Evolutionary conservation across 345 rosid genomes (phyloP), one percentile per base, ranked within the genome.

Genomic region (Syzygium oleosum): DNA sequence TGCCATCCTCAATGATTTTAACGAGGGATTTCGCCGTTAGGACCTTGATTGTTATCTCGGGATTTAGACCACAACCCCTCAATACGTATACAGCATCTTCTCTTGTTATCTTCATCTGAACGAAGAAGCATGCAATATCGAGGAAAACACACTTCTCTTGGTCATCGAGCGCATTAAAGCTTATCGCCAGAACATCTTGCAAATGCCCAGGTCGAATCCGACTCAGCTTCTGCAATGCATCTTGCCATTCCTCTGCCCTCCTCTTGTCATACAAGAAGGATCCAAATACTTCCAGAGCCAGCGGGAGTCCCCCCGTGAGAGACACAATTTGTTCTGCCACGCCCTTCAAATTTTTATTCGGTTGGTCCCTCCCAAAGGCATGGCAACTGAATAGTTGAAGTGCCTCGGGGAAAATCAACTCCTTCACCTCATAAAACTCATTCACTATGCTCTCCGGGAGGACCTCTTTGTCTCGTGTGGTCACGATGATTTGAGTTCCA

Each of bases 271-370:
- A 89, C 89, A 97, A 89, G 79, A 87, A 91, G 15, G 95, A 92
- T 17, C 98, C 99, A 90, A 95, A 93, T 17, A 95, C 98, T 91
- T 95, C 94, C 31, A 97, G 7, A n/a, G 98, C 97, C 87, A 97
- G 88, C 7, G 98, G 99, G 14, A 97, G 86, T 11, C 58, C 25
- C 8, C 96, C 97, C 0, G 96, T 86, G 23, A 91, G 91, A 49
- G 59, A 22, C 52, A 95, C 93, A 84, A 95, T 90, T 87, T 93
- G 38, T 58, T 91, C 56, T 13, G 98, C 90, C 54, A 95, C 49
- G 3, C 80, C 85, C n/a, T 88, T 7, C 21, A 91, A 88, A n/a
- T 85, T 87, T 1, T 88, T 51, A 6, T 91, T 58, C 29, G 98
- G 99, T 27, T 91, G 88, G 85, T 91, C 94, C 84, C 91, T 94